Evolutionary conservation across 2,329 filamentous ascomycete species (phyloP).

Genomic region (Simplicillium aogashimaense): DNA sequence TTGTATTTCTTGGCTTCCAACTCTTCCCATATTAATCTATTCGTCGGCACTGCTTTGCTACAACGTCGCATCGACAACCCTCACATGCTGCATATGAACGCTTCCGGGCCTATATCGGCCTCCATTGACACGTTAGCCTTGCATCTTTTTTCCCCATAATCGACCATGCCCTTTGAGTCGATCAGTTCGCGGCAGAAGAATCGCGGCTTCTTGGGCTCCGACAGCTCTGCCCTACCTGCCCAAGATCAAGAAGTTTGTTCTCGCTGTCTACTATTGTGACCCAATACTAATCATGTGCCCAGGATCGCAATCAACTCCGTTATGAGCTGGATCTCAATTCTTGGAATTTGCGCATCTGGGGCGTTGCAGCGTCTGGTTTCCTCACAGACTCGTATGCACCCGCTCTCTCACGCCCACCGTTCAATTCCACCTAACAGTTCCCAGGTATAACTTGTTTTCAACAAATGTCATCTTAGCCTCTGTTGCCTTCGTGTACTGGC

Average conservation of each 20-base stretch:
- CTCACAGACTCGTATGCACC: slow-evolving; percentile 38
- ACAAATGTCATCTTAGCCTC: slow-evolving; percentile 45
- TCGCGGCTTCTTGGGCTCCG: slow-evolving; percentile 38
- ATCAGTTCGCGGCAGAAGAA: slow-evolving; percentile 22
- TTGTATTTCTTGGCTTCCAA: too few species aligned
- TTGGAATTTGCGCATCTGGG: slow-evolving; percentile 45
- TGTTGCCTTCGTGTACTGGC: slow-evolving; percentile 42
- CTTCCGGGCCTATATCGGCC: too few species aligned
- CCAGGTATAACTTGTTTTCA: slow-evolving; percentile 44
- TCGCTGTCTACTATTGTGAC: slow-evolving; percentile 1
- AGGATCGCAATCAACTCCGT: slow-evolving; percentile 41
- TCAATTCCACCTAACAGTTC: slow-evolving; percentile 1
- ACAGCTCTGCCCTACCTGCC: slow-evolving; percentile 39
- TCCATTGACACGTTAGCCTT: too few species aligned
- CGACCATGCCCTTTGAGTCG: too few species aligned
- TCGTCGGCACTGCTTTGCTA: too few species aligned
- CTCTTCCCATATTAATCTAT: too few species aligned
- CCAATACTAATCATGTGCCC: slow-evolving; percentile 5
- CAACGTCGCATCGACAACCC: too few species aligned
- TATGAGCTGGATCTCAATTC: slow-evolving; percentile 44
- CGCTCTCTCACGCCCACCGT: slow-evolving; percentile 11
- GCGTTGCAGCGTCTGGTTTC: slow-evolving; percentile 43
- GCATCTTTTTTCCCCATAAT: too few species aligned
- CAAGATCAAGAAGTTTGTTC: slow-evolving; percentile 36
- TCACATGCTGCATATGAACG: too few species aligned